These are phyloP conservation scores for Penicillium hesseltinei DNA, from an alignment of 2,329 filamentous ascomycete species.

Conservation along the genomic window DNA sequence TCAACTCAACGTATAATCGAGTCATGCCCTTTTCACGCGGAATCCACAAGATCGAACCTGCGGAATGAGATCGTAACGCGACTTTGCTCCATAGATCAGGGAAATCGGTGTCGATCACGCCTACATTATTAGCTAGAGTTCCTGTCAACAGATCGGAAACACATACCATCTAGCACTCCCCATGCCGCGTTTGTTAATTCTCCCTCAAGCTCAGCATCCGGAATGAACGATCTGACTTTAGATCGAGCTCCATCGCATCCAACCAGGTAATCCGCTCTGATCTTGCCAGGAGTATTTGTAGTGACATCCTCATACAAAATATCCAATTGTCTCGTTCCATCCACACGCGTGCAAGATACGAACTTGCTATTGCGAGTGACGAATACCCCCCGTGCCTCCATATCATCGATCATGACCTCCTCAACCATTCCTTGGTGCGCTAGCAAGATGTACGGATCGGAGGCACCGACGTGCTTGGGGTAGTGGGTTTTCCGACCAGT, in stretches of 20 bases:
- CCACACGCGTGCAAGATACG: slow-evolving; percentile 47
- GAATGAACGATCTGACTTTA: slow-evolving; percentile 65
- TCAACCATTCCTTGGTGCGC: slow-evolving; percentile 75
- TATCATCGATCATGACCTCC: slow-evolving; percentile 66
- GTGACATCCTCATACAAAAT: slow-evolving; percentile 42
- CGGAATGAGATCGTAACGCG: slow-evolving; percentile 63
- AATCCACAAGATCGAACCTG: slow-evolving; percentile 70
- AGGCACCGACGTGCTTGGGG: slow-evolving; percentile 52
- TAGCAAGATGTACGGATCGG: slow-evolving; percentile 55
- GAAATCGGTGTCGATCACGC: slow-evolving; percentile 64
- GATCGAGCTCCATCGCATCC: slow-evolving; percentile 74
- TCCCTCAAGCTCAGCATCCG: slow-evolving; percentile 48
- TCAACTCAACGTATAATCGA: slow-evolving; percentile 53
- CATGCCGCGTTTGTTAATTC: slow-evolving; percentile 59
- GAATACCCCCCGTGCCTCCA: slow-evolving; percentile 61
- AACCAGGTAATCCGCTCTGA: slow-evolving; percentile 63
- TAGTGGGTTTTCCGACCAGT: slow-evolving; percentile 68
- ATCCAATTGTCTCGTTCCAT: slow-evolving; percentile 39
- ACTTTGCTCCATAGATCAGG: slow-evolving; percentile 75
- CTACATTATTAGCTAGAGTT: slow-evolving; percentile 9
- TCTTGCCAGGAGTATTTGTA: slow-evolving; percentile 39
- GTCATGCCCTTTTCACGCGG: slow-evolving; percentile 72
- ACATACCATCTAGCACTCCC: slow-evolving; percentile 69
- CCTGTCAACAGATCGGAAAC: rapidly evolving
- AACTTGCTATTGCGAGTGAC: slow-evolving; percentile 66